Conservation (phyloP, 768 basidiomycete species). For the Tulasnella sp. region DNA sequence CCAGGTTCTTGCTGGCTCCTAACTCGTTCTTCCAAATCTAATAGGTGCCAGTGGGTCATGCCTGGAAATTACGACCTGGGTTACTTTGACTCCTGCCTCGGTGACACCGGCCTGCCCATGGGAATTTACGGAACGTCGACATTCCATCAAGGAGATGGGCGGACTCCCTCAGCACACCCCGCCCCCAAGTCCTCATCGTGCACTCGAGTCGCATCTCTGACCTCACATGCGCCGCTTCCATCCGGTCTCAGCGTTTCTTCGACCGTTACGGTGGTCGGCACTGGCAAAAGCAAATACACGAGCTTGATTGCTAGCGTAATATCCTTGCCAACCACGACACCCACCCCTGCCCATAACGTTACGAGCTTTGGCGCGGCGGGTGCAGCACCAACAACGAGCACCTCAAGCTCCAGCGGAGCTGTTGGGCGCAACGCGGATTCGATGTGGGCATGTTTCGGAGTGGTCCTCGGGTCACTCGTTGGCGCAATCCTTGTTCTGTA, state of each 20-base stretch:
- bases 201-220: conserved; percentile 28
- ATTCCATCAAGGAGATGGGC: conserved; percentile 58
- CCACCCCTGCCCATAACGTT: background rate
- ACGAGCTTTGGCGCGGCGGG: background rate
- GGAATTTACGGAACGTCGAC: conserved; percentile 66
- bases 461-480: background rate
- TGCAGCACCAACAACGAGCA: background rate
- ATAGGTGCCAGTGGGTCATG: conserved; percentile 38
- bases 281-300: background rate
- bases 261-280: background rate
- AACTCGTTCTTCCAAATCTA: background rate
- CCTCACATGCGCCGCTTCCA: conserved; percentile 2
- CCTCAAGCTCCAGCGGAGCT: background rate
- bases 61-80: conserved; percentile 43
- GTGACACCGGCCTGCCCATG: conserved; percentile 47
- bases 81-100: conserved; percentile 43
- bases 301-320: background rate
- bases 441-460: background rate
- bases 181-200: conserved; percentile 33
- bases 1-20: background rate
- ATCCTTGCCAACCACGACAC: background rate
- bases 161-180: conserved; percentile 55
- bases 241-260: conserved; percentile 15
- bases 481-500: background rate
- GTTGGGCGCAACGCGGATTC: background rate